Conservation (phyloP, 352 stramenopile genomes). For the Phytophthora boehmeriae region DNA sequence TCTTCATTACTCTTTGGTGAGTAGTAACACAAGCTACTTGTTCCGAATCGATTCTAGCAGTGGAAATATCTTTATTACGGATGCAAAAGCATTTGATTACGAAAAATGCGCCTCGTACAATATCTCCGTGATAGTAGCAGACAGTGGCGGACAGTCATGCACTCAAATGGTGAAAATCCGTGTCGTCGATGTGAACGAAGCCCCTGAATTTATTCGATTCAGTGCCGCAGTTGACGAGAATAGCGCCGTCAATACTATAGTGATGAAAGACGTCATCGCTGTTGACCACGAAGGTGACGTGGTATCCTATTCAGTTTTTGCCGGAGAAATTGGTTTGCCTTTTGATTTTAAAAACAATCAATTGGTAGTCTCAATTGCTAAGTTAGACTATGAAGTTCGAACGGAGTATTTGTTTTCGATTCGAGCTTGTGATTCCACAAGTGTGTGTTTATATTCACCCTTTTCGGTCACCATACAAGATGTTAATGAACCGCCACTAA, state of each 20-base stretch:
- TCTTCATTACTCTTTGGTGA: constrained; percentile 14
- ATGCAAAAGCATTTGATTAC: constrained; percentile 50
- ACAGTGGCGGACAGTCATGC: constrained; percentile 37
- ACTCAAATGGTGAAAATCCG: constrained; percentile 35
- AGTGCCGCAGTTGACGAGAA: constrained; percentile 24
- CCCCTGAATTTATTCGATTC: constrained; percentile 37
- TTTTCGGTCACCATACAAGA: constrained; percentile 23
- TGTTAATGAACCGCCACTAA: constrained; percentile 29
- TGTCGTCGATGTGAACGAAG: constrained; percentile 54
- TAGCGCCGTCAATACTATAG: constrained; percentile 18
- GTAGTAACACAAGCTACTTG: constrained; percentile 27
- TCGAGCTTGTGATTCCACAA: constrained; percentile 19
- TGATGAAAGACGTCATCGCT: constrained; percentile 16
- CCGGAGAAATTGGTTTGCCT: constrained; percentile 2
- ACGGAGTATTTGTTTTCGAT: constrained; percentile 14
- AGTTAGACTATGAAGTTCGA: constrained; percentile 25
- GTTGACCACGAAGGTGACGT: constrained; percentile 26
- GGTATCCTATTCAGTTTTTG: constrained; percentile 12
- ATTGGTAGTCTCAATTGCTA: constrained; percentile 15
- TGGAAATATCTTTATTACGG: constrained; percentile 42
- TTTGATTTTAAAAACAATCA: constrained; percentile 27
- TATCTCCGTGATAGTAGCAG: constrained; percentile 32
- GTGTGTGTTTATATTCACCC: constrained; percentile 10
- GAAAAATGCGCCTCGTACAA: constrained; percentile 30
- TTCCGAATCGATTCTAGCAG: constrained; percentile 51